These are phyloP conservation scores for Dactylellina sp. DNA, from an alignment of 2,329 filamentous ascomycete genomes.

Conservation along the genomic window DNA sequence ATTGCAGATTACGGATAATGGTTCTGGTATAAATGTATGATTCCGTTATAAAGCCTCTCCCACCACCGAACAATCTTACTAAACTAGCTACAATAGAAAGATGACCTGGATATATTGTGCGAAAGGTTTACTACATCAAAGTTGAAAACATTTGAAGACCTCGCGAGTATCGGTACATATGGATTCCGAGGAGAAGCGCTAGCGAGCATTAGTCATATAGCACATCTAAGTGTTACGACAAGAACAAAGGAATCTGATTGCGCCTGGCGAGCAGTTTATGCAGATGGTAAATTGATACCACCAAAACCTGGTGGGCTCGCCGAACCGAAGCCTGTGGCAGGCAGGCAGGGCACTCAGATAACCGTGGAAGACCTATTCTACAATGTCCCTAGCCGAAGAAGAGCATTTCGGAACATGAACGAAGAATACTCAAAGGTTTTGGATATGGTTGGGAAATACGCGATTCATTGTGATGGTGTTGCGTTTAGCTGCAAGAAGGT, in stretches of 20 bases:
- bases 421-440: constrained; percentile 99
- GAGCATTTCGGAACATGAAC: constrained; percentile 88
- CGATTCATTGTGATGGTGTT: constrained; percentile 89
- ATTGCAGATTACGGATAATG: constrained; percentile 97
- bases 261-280: constrained; percentile 90
- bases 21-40: constrained; percentile 89
- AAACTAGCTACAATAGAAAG: constrained; percentile 71
- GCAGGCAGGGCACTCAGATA: constrained; percentile 90
- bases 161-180: constrained; percentile 90
- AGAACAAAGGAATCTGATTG: constrained; percentile 88
- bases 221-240: constrained; percentile 93
- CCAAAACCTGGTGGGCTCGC: constrained; percentile 87
- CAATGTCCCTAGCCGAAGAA: constrained; percentile 87
- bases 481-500: constrained; percentile 94
- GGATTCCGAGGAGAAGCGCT: constrained; percentile 97
- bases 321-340: constrained; percentile 88
- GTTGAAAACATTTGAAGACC: constrained; percentile 89
- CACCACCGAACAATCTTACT: neutral
- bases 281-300: constrained; percentile 81
- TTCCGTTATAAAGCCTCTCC: neutral
- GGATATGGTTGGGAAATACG: constrained; percentile 91
- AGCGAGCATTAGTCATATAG: constrained; percentile 98
- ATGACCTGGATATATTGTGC: constrained; percentile 90
- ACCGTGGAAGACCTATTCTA: constrained; percentile 98
- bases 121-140: constrained; percentile 98